Evolutionary conservation across 176 grass and related monocot species (phyloP).

Genomic region (Canna indica): DNA sequence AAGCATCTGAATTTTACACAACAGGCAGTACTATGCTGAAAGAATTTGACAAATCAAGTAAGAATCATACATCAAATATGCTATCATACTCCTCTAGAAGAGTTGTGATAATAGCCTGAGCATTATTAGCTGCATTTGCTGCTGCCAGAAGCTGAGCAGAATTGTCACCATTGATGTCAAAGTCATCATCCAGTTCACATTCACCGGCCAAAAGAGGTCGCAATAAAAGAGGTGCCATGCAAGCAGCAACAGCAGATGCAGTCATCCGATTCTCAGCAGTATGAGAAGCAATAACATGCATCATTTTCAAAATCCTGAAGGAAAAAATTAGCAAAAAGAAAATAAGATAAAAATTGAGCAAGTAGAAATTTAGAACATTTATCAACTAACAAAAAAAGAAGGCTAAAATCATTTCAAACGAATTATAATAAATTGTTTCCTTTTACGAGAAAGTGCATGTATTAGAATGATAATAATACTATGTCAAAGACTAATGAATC

Average conservation of each 20-base stretch:
- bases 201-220: conserved; percentile 96
- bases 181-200: conserved; percentile 96
- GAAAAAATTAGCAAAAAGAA: conserved; percentile 17
- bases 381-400: neutral
- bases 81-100: conserved; percentile 83
- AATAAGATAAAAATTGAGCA: conserved; percentile 8
- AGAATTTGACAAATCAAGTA: neutral
- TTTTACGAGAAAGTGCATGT: no score
- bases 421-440: no score
- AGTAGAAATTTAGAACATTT: neutral
- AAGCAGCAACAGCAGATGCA: conserved; percentile 87
- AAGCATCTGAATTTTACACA: neutral
- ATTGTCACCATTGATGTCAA: conserved; percentile 59
- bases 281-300: conserved; percentile 73
- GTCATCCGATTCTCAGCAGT: conserved; percentile 89
- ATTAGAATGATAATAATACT: no score
- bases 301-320: conserved; percentile 95
- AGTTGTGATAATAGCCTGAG: conserved; percentile 78
- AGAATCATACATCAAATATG: conserved; percentile 76
- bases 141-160: conserved; percentile 98
- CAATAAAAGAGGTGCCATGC: conserved; percentile 95
- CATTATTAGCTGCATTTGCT: conserved; percentile 94
- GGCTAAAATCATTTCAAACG: no score
- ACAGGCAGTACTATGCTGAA: neutral
- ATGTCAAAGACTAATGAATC: no score